Evolutionary conservation across 192 early-diverging fungal genomes (phyloP), one percentile per base, ranked within the genome.

Genomic region (Martensiomyces pterosporus): DNA sequence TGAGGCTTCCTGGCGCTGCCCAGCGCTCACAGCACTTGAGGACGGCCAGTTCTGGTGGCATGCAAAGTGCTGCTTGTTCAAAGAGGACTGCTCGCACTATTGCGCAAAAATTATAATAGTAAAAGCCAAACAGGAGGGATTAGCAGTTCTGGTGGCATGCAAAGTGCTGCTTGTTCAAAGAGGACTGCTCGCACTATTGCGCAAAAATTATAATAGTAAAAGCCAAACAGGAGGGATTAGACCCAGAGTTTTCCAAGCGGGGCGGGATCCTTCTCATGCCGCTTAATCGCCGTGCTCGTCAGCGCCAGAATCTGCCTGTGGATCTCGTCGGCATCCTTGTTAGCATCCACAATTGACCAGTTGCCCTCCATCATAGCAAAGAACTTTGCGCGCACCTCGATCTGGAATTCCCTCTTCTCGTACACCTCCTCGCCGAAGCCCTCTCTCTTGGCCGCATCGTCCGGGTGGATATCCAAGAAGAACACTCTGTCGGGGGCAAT

Each of bases 381-480:
- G 55, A 93, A 97, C 41, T 78, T 58, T 9, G 69, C 62, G 25
- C 85, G 71, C 19, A 94, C 93, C 44, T 81, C 84, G 24, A 82
- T 75, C 56, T 98, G 94, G 36, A 98, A 69, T 19, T 84, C 86
- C 4, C 81, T 55, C 53, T 82, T 84, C 65, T 98, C 95, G 55
- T 97, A 99, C 2, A 90, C 75, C 55, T 99, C 96, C 10, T 82
- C 80, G 18, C 96, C 96, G 70, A 82, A 99, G n/a, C 87, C 93
- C 8, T 77, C 83, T 16, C 94, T 77, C 45, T 79, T 72, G 19
- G 84, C 82, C 0, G 92, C 90, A 27, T 83, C 86, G 9, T 82
- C 75, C 2, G 84, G 78, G 4, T 83, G 74, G 24, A 96, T 76
- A 47, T 97, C 91, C 49, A 97, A 51, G 56, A 91, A 99, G 32